phyloP scores from a whole-genome alignment of 345 rosid species.

The Populus davidiana region DNA sequence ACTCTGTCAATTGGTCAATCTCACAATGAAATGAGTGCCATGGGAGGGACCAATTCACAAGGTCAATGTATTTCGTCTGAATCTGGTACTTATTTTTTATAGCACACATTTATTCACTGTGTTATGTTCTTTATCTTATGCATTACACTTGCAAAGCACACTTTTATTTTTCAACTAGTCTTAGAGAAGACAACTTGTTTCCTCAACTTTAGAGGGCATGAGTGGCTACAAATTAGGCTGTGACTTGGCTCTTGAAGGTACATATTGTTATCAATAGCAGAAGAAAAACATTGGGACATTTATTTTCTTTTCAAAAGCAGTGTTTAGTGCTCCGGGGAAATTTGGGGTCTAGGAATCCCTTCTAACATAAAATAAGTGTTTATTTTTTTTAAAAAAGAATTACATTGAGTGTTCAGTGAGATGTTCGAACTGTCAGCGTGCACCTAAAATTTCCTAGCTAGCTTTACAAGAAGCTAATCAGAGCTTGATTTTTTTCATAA shows the following conservation, averaged over 20 bases:
- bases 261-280: not conserved
- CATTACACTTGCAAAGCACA: not conserved
- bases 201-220: not conserved
- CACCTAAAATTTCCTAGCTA: not conserved
- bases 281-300: not conserved
- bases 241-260: not conserved
- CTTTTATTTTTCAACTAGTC: not conserved
- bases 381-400: not conserved
- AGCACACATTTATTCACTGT: not conserved
- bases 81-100: conserved; percentile 31
- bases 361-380: not conserved
- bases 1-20: conserved; percentile 35
- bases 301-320: not conserved
- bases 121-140: not conserved
- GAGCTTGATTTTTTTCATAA: not conserved
- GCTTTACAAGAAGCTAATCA: not conserved
- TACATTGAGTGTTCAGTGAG: not conserved
- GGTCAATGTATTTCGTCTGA: conserved; percentile 43
- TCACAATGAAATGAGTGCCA: conserved; percentile 27
- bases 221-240: not conserved
- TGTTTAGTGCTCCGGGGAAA: not conserved
- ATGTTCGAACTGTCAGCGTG: no score
- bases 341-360: not conserved
- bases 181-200: not conserved
- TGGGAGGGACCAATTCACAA: conserved; percentile 33